Evolutionary conservation across 2,329 filamentous ascomycete species (phyloP), one percentile per base, ranked within the genome.

Genomic region (Pezicula radicicola): DNA sequence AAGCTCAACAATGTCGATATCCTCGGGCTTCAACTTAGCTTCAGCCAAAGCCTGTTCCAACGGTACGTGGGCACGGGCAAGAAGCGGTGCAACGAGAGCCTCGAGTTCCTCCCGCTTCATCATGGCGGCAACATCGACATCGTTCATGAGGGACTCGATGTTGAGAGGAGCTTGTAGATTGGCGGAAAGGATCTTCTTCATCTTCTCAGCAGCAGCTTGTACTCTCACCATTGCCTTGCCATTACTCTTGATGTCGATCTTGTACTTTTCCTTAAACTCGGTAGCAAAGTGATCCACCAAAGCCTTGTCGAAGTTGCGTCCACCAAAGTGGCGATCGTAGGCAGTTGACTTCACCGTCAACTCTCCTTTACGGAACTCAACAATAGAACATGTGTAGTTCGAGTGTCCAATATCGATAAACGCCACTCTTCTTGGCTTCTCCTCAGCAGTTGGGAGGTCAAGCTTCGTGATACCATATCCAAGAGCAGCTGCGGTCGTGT

Each of bases 141-240:
- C 94, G 73, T 97, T 95, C 92, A 99, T 97, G 63, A 99, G 79
- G 35, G 92, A 97, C 78, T 99, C 94, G 66, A 99, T 95, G 80
- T 92, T 97, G 72, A 99, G 75, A 46, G 93, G 91, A 16, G 93
- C 91, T 68, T 88, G 83, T 63, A 92, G 88, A 77, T 97, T 97
- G 69, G 94, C 94, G 35, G 93, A 97, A 51, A 99, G 79, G 51
- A 97, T 87, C 85, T 97, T 97, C 87, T 99, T 99, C 69, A 96
- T 77, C 82, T 96, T 97, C 81, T 99, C 94, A 50, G 92, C 91
- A 52, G 89, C 91, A 56, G 91, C 85, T 40, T 89, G 81, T 63
- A 95, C 89, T 70, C 94, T 91, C 61, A 92, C 85, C 72, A 87
- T 83, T 53, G 93, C 94, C 77, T 96, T 96, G 60, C 86, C 83